A percentile compares a stretch with the other conserved stretches of the same genome.
Evolutionary conservation across 2,329 filamentous ascomycete species (phyloP).

Genomic region (Diplodia sapinea): DNA sequence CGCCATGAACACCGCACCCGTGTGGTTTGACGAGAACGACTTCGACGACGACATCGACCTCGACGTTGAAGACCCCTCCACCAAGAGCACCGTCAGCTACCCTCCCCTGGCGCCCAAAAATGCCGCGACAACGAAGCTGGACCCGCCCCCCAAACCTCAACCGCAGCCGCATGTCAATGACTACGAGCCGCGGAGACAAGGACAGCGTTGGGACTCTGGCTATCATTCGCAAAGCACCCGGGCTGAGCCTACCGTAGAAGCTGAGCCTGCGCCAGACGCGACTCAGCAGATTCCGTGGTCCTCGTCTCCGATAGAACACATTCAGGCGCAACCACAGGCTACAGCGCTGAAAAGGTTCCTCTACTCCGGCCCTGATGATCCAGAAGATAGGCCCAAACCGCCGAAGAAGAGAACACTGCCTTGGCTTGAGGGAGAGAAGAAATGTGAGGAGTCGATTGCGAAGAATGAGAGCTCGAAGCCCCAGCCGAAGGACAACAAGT

Average conservation of each 20-base stretch:
- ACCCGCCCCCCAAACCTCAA: slow-evolving; percentile 1
- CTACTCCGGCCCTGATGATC: slow-evolving; percentile 35
- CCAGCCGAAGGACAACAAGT: slow-evolving; percentile 48
- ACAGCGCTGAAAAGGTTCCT: slow-evolving; percentile 12
- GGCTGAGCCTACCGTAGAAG: background rate
- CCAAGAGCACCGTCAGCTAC: slow-evolving; percentile 52
- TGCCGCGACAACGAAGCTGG: background rate
- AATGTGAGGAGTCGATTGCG: slow-evolving; percentile 35
- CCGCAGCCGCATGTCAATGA: background rate
- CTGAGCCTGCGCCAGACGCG: slow-evolving; percentile 50
- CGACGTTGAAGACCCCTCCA: slow-evolving; percentile 67
- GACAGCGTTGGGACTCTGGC: slow-evolving; percentile 21
- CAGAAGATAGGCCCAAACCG: slow-evolving; percentile 42
- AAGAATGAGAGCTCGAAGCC: slow-evolving; percentile 55
- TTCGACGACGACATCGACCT: slow-evolving; percentile 84
- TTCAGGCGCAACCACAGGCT: slow-evolving; percentile 42
- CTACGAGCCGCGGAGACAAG: background rate
- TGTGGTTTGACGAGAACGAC: slow-evolving; percentile 78
- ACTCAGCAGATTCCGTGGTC: slow-evolving; percentile 74
- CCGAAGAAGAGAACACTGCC: slow-evolving; percentile 71
- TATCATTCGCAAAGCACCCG: slow-evolving; percentile 35
- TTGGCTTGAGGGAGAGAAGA: slow-evolving; percentile 54
- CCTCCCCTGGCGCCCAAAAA: slow-evolving; percentile 44
- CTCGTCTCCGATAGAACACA: slow-evolving; percentile 62
- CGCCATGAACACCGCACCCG: slow-evolving; percentile 47